These are phyloP conservation scores for Thalassiosira ordinaria DNA, from an alignment of 352 stramenopile species.

Conservation along the genomic window DNA sequence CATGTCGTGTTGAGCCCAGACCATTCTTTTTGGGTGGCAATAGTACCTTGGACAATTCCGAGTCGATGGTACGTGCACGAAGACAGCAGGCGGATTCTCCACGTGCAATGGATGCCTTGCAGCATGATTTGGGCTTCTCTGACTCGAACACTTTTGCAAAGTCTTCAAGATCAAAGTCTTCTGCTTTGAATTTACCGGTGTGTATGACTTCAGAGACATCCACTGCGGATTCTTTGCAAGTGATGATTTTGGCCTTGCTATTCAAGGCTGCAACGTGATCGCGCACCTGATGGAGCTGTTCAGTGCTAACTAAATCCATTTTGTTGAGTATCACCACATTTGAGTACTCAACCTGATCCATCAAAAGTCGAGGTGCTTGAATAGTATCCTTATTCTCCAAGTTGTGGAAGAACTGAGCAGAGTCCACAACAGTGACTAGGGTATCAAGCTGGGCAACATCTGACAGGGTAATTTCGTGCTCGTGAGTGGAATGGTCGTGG, in stretches of 20 bases:
- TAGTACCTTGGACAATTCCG: background rate
- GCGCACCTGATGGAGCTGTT: constrained; percentile 77
- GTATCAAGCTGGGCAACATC: constrained; percentile 88
- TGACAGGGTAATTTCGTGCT: background rate
- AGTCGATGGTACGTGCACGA: background rate
- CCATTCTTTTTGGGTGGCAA: background rate
- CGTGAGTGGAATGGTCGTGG: background rate
- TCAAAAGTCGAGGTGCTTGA: constrained; percentile 84
- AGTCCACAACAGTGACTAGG: constrained; percentile 91
- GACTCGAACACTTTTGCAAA: background rate
- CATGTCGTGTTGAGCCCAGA: background rate
- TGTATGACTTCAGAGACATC: background rate
- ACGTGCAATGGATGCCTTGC: background rate
- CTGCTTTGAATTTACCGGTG: background rate
- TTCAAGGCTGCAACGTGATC: constrained; percentile 68
- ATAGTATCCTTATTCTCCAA: constrained; percentile 73
- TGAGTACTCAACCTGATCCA: constrained; percentile 93
- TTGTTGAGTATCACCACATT: constrained; percentile 95
- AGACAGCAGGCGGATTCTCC: background rate
- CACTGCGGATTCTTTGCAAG: background rate
- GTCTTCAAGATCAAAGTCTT: background rate
- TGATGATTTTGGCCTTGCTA: constrained; percentile 87
- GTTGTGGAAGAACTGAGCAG: constrained; percentile 80
- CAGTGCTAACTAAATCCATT: constrained; percentile 31
- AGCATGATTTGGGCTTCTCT: background rate